These are phyloP conservation scores for Fraxinus baroniana DNA, from an alignment of 305 asterid species.

Conservation along the genomic window DNA sequence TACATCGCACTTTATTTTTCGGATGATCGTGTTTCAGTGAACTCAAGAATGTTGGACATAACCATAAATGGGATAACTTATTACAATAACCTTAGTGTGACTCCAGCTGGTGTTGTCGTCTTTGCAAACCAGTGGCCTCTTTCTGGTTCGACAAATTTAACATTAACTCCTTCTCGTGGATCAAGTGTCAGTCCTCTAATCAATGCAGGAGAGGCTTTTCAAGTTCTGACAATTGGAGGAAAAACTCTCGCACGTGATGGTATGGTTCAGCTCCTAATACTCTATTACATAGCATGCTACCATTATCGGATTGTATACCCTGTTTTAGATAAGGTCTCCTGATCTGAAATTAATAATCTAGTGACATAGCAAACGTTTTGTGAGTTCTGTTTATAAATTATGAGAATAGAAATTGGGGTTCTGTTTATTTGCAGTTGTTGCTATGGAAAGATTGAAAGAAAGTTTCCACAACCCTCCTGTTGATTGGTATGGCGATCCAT, in stretches of 20 bases:
- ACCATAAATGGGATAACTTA: slow-evolving; percentile 60
- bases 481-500: slow-evolving; percentile 96
- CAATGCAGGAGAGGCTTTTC: slow-evolving; percentile 87
- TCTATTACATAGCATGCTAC: slow-evolving; percentile 11
- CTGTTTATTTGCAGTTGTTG: slow-evolving; percentile 56
- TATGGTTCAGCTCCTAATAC: slow-evolving; percentile 24
- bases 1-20: slow-evolving; percentile 76
- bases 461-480: slow-evolving; percentile 69
- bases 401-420: neutral
- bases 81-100: slow-evolving; percentile 54
- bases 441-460: slow-evolving; percentile 53
- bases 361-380: neutral
- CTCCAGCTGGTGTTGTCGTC: slow-evolving; percentile 61
- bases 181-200: slow-evolving; percentile 73
- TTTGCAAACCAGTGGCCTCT: slow-evolving; percentile 79
- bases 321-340: neutral
- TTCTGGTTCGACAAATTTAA: slow-evolving; percentile 62
- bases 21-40: slow-evolving; percentile 52
- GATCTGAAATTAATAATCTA: neutral
- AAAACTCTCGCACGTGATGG: slow-evolving; percentile 88
- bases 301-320: neutral
- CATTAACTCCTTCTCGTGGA: slow-evolving; percentile 59
- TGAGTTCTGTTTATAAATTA: neutral
- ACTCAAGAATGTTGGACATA: slow-evolving; percentile 54
- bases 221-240: slow-evolving; percentile 56